phyloP scores from a whole-genome alignment of 2,329 filamentous ascomycete species.

The Ophiostoma australiae region DNA sequence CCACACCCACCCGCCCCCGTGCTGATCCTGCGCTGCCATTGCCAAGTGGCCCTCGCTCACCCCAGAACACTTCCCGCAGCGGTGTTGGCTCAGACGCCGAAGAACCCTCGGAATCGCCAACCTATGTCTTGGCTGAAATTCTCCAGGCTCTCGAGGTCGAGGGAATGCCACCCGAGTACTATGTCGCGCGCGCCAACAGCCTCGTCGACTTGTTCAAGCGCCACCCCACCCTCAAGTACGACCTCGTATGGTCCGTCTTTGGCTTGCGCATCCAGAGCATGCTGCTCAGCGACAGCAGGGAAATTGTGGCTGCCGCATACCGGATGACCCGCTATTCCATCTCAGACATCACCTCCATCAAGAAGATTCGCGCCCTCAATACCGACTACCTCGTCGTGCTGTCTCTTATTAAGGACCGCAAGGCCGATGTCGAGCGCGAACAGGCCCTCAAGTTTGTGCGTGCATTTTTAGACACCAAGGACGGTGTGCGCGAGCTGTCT shows the following conservation, averaged over 20 bases:
- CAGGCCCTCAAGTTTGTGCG: constrained; percentile 95
- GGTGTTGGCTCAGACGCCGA: constrained; percentile 59
- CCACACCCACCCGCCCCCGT: constrained; percentile 51
- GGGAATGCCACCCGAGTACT: constrained; percentile 87
- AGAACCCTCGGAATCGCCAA: constrained; percentile 76
- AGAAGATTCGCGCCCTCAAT: constrained; percentile 79
- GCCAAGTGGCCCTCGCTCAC: constrained; percentile 48
- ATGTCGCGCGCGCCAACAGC: constrained; percentile 85
- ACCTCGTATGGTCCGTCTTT: constrained; percentile 93
- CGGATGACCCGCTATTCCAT: constrained; percentile 91
- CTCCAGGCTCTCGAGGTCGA: constrained; percentile 83
- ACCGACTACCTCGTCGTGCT: constrained; percentile 90
- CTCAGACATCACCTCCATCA: constrained; percentile 81
- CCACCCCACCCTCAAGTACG: constrained; percentile 90
- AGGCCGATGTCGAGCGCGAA: constrained; percentile 93
- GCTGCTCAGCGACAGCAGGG: constrained; percentile 90
- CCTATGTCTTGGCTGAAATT: constrained; percentile 83
- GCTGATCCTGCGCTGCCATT: constrained; percentile 43
- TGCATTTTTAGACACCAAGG: constrained; percentile 92
- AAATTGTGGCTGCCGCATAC: constrained; percentile 93
- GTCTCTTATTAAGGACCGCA: constrained; percentile 90
- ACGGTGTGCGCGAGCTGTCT: constrained; percentile 82
- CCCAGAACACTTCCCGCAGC: constrained; percentile 51
- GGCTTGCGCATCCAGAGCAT: constrained; percentile 90
- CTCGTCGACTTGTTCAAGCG: constrained; percentile 95